A percentile compares a stretch with the other conserved stretches of the same genome.
phyloP scores from a whole-genome alignment of 2,329 filamentous ascomycete genomes.

The Epichloe typhina region DNA sequence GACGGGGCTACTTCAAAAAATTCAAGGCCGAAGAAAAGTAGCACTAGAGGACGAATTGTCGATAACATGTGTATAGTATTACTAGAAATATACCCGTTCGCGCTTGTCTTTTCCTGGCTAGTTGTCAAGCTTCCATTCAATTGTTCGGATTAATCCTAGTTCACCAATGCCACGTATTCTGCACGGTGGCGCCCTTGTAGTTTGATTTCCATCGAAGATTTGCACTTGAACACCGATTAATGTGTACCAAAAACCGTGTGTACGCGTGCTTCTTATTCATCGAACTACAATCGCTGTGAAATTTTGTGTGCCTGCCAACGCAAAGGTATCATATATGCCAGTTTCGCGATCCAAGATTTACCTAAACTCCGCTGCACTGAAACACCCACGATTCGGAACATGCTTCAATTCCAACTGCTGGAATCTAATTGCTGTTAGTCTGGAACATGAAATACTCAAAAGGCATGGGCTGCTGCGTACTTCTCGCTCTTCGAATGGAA shows the following conservation, averaged over 20 bases:
- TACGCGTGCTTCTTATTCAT: not conserved
- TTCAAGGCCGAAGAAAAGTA: constrained; percentile 22
- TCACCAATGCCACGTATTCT: not conserved
- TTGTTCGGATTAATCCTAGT: not conserved
- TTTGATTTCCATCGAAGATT: not conserved
- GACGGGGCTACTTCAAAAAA: constrained; percentile 43
- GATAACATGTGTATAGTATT: not conserved
- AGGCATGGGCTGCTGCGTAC: constrained; percentile 37
- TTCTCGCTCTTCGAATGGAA: constrained; percentile 98
- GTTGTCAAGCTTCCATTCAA: not conserved
- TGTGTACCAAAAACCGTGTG: not conserved
- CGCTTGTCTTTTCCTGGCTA: not conserved
- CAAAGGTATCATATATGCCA: not conserved
- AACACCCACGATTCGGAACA: constrained; percentile 72
- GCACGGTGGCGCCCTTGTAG: not conserved
- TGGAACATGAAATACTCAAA: not conserved
- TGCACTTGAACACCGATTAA: not conserved
- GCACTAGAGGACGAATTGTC: not conserved
- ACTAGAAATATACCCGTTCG: not conserved
- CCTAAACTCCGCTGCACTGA: constrained; percentile 72
- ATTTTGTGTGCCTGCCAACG: not conserved
- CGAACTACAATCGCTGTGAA: not conserved
- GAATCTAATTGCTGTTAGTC: constrained; percentile 42
- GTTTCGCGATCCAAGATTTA: constrained; percentile 11
- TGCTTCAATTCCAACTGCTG: constrained; percentile 88